Evolutionary conservation across 164 flowering plant genomes (phyloP), one percentile per base, ranked within the genome.

Genomic region (Nymphaea thermarum): DNA sequence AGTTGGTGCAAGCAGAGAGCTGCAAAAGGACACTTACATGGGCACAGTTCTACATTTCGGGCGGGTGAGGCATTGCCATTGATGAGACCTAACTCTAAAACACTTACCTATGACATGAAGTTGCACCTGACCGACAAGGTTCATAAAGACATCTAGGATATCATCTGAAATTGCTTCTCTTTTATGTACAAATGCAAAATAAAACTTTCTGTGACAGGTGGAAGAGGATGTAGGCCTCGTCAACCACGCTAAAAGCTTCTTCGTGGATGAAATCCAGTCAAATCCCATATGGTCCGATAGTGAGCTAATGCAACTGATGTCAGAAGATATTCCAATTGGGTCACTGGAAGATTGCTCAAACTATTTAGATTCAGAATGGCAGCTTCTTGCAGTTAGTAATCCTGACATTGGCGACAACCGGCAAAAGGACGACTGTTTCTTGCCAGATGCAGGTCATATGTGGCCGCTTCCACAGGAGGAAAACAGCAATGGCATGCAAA

Each of bases 221-320:
- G 66, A 74, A 75, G 99, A 94, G 66, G 92, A 94, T 72, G 47
- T 68, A 4, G 83, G 73, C 6, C 64, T 91, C 3, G 53, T 91
- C 61, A 81, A 86, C 67, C 89, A 81, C 18, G 77, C 87, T 0
- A 90, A 84, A 70, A 76, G 76, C 68, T 85, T 86, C 78, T 94
- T 94, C 84, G 64, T 44, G 0, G 87, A 85, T 11, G 72, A 76
- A 25, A 73, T 64, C 67, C 77, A 68, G 69, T 77, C 91, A n/a
- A 88, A 84, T 43, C 99, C 97, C 0, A 91, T 95, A 12, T 85
- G 84, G 60, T 94, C 99, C 43, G 98, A 87, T 0, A 87, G 85
- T 62, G 90, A 93, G 76, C 77, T 90, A 4, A 84, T 87, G 88
- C 96, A 89, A 72, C 70, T 86, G 51, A 83, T 86, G 88, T 82